A percentile compares a stretch with the other conserved stretches of the same genome.
Conservation (phyloP, 2,329 filamentous ascomycete species). For the Dryadomyces quercus-mongolicae region DNA sequence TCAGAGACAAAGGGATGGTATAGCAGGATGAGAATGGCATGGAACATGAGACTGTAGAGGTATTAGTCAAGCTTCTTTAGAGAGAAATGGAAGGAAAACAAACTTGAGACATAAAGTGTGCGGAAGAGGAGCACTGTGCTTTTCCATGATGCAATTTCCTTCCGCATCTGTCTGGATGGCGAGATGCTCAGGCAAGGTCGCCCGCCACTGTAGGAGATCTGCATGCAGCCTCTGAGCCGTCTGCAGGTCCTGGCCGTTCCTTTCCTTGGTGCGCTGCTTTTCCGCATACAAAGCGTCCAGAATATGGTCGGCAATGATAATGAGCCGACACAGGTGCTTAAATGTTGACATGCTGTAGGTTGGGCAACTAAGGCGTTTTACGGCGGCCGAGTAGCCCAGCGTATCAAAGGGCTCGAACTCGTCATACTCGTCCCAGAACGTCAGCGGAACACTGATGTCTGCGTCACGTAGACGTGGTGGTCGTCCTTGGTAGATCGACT, state of each 20-base stretch:
- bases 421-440: slow-evolving; percentile 36
- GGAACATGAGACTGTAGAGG: slow-evolving; percentile 17
- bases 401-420: slow-evolving; percentile 34
- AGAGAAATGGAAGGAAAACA: slow-evolving; percentile 17
- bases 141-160: background rate
- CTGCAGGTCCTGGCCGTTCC: background rate
- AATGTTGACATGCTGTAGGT: slow-evolving; percentile 9
- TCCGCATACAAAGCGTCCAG: slow-evolving; percentile 8
- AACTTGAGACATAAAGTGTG: background rate
- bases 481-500: slow-evolving; percentile 41
- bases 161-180: background rate
- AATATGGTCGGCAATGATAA: slow-evolving; percentile 8
- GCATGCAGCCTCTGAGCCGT: slow-evolving; percentile 3
- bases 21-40: slow-evolving; percentile 26
- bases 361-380: background rate
- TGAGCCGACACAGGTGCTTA: slow-evolving; percentile 7
- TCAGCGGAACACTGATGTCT: slow-evolving; percentile 32
- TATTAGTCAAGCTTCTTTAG: slow-evolving; percentile 13
- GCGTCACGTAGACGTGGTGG: slow-evolving; percentile 33
- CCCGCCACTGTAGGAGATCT: background rate
- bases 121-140: too few relatives aligned
- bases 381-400: slow-evolving; percentile 19
- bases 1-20: slow-evolving; percentile 26
- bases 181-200: background rate
- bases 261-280: slow-evolving; percentile 2